Conservation (phyloP, 176 grass and related monocot species). For the Oryza meridionalis region DNA sequence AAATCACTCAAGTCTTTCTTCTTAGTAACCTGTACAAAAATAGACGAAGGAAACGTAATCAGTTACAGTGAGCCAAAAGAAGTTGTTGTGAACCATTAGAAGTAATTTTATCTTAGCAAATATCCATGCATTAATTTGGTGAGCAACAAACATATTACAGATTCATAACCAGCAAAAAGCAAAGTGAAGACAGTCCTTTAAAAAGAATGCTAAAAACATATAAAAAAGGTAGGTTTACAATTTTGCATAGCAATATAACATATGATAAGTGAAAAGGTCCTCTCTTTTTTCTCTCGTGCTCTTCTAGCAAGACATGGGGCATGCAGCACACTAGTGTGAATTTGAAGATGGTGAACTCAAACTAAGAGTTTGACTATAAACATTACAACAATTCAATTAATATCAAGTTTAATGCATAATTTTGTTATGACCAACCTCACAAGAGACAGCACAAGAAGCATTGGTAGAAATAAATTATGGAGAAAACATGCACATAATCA, state of each 20-base stretch:
- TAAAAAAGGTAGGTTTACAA: neutral
- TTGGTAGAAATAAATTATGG: neutral
- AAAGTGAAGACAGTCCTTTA: conserved; percentile 11
- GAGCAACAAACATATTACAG: neutral
- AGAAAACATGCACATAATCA: neutral
- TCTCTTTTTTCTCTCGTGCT: neutral
- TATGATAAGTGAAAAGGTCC: neutral
- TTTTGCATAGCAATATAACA: neutral
- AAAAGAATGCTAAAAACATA: neutral
- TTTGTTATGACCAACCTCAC: neutral
- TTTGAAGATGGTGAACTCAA: conserved; percentile 8
- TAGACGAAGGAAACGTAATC: conserved; percentile 24
- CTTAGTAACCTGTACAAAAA: conserved; percentile 77
- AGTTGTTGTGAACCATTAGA: neutral
- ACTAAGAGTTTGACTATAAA: conserved; percentile 9
- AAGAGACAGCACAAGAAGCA: neutral
- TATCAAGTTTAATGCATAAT: neutral
- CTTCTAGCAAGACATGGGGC: neutral
- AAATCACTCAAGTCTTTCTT: conserved; percentile 96
- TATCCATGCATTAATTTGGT: neutral
- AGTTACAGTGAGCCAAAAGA: conserved; percentile 35
- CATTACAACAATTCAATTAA: neutral
- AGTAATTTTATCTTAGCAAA: neutral
- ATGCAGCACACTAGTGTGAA: neutral
- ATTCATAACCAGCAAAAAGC: conserved; percentile 15